Conservation (phyloP, 164 flowering plant species). For the Nelumbo lutea region DNA sequence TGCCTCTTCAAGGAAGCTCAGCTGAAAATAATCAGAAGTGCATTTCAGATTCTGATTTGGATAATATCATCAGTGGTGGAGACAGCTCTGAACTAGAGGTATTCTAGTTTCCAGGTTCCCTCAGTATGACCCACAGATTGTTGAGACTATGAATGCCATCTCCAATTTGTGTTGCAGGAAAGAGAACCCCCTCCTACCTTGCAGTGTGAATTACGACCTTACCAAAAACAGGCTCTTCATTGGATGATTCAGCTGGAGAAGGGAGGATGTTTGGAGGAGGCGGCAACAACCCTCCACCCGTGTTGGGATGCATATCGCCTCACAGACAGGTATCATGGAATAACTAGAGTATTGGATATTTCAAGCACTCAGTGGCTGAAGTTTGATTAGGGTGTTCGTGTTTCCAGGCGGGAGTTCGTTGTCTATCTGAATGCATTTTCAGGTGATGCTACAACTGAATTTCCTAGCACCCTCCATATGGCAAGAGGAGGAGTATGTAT, state of each 20-base stretch:
- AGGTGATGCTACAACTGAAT: conserved; percentile 87
- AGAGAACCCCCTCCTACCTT: conserved; percentile 81
- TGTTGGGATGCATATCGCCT: conserved; percentile 93
- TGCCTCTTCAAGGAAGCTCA: conserved; percentile 32
- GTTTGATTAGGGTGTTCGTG: conserved; percentile 8
- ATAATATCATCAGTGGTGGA: conserved; percentile 74
- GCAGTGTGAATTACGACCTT: conserved; percentile 80
- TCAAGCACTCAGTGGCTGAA: background rate
- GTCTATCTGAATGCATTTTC: conserved; percentile 86
- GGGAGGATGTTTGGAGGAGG: conserved; percentile 62
- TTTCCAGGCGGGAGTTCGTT: conserved; percentile 66
- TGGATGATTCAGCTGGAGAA: conserved; percentile 88
- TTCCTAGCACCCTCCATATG: conserved; percentile 95
- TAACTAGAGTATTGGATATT: background rate
- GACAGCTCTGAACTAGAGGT: conserved; percentile 77
- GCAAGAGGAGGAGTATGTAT: conserved; percentile 96
- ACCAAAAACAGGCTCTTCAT: conserved; percentile 93
- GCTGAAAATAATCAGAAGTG: conserved; percentile 47
- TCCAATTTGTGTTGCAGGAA: conserved; percentile 45
- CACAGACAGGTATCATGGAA: conserved; percentile 56
- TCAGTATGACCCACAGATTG: background rate
- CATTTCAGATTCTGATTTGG: conserved; percentile 77
- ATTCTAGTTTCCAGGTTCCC: conserved; percentile 10
- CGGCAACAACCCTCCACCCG: conserved; percentile 84
- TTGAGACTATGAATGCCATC: background rate